phyloP scores from a whole-genome alignment of 2,329 filamentous ascomycete genomes.

The Fusarium heterosporum region DNA sequence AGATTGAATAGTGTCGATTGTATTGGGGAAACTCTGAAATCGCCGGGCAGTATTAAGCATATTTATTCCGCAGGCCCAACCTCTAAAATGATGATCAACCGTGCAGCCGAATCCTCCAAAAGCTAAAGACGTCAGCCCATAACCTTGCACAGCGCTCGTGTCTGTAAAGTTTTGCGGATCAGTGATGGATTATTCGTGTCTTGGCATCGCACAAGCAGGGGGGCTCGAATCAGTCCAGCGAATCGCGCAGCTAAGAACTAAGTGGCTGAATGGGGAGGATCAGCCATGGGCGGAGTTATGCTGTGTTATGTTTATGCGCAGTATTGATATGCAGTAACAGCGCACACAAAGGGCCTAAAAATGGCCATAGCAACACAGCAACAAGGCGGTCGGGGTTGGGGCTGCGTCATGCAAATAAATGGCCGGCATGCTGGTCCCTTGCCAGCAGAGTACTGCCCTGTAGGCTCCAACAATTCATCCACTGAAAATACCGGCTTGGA shows the following conservation, averaged over 20 bases:
- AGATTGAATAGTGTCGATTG: neutral
- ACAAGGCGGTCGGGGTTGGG: conserved; percentile 1
- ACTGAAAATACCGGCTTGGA: neutral
- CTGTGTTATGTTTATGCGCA: conserved; percentile 30
- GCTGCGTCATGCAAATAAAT: conserved; percentile 1
- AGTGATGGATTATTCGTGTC: conserved; percentile 13
- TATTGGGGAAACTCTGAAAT: neutral
- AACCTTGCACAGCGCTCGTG: conserved; percentile 4
- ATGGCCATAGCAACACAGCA: conserved; percentile 8
- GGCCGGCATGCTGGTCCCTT: conserved; percentile 1
- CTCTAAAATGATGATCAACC: conserved; percentile 28
- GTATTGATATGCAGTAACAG: conserved; percentile 17
- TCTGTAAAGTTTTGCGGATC: conserved; percentile 20
- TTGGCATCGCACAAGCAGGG: conserved; percentile 25
- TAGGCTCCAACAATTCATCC: neutral
- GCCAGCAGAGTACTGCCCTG: conserved; percentile 2
- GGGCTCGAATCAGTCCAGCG: conserved; percentile 7
- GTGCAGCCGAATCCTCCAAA: conserved; percentile 10
- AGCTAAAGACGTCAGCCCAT: conserved; percentile 2
- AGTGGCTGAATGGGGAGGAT: conserved; percentile 18
- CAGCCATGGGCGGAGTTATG: conserved; percentile 1
- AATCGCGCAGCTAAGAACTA: conserved; percentile 11
- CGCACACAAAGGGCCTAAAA: conserved; percentile 13
- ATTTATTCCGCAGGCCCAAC: conserved; percentile 20
- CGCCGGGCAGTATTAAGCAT: conserved; percentile 14